These are phyloP conservation scores for Colletotrichum sp. DNA, from an alignment of 2,329 filamentous ascomycete species.

Conservation along the genomic window DNA sequence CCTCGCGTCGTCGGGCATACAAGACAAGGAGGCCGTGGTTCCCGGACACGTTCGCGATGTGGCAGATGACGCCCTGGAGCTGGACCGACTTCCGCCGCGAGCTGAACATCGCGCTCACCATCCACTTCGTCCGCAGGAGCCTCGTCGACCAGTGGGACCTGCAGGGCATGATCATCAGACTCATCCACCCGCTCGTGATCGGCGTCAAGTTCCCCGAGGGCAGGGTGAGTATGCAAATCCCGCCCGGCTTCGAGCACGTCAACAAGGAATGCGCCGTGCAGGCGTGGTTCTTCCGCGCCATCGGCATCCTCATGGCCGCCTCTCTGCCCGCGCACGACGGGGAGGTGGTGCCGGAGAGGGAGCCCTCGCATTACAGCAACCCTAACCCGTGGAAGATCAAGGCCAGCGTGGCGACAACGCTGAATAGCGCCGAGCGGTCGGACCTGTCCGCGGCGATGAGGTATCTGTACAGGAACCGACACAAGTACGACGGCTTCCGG, in stretches of 20 bases:
- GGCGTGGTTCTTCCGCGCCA: slow-evolving; percentile 16
- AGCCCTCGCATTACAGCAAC: not conserved
- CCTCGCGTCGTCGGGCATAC: not conserved
- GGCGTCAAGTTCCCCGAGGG: not conserved
- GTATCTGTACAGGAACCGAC: not conserved
- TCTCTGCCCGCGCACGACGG: not conserved
- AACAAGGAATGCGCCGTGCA: not conserved
- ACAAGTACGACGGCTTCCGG: not conserved
- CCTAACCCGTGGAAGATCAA: not conserved
- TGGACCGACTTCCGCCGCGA: not conserved
- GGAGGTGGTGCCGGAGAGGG: not conserved
- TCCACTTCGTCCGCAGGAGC: not conserved
- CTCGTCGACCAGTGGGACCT: not conserved
- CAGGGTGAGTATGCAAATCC: not conserved
- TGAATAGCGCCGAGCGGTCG: not conserved
- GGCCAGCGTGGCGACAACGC: not conserved
- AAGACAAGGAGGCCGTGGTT: not conserved
- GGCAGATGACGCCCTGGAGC: slow-evolving; percentile 11
- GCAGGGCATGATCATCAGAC: not conserved
- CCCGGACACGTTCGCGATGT: slow-evolving; percentile 1
- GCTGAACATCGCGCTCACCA: not conserved
- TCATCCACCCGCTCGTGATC: not conserved
- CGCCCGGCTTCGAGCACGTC: not conserved
- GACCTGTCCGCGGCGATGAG: not conserved
- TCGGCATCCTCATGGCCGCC: not conserved